These are phyloP conservation scores for Fagopyrum esculentum DNA, from an alignment of 148 eudicot species.

Conservation along the genomic window DNA sequence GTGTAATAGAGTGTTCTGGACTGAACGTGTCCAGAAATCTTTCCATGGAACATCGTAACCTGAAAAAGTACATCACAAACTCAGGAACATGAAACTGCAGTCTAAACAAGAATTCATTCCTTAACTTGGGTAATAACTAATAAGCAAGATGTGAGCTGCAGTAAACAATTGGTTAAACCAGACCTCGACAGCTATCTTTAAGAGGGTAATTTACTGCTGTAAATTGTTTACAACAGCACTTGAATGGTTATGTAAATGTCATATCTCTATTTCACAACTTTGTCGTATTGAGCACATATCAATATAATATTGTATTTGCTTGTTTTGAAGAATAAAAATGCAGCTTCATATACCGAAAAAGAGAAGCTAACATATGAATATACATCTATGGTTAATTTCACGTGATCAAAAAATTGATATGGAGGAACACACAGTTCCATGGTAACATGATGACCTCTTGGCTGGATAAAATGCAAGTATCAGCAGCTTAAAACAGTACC, in stretches of 20 bases:
- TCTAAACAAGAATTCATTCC: conserved; percentile 6
- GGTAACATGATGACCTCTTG: too few species aligned
- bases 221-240: neutral
- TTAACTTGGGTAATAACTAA: neutral
- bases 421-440: too few species aligned
- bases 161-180: neutral
- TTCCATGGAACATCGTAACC: conserved; percentile 91
- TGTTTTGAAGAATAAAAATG: neutral
- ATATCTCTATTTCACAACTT: neutral
- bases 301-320: neutral
- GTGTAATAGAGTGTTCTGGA: conserved; percentile 65
- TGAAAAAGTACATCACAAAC: conserved; percentile 21
- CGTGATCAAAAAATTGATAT: too few species aligned
- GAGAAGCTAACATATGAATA: too few species aligned
- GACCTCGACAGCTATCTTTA: neutral
- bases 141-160: neutral
- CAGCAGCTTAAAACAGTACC: too few species aligned
- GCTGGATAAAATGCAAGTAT: too few species aligned
- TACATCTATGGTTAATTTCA: too few species aligned
- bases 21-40: conserved; percentile 68
- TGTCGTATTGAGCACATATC: neutral
- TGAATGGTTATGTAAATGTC: neutral
- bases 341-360: neutral
- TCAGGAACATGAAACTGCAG: conserved; percentile 8
- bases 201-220: neutral